Percentiles rank a stretch among this genome's conserved stretches.
Evolutionary conservation across 2,329 filamentous ascomycete species (phyloP).

Genomic region (Thielaviopsis musarum): DNA sequence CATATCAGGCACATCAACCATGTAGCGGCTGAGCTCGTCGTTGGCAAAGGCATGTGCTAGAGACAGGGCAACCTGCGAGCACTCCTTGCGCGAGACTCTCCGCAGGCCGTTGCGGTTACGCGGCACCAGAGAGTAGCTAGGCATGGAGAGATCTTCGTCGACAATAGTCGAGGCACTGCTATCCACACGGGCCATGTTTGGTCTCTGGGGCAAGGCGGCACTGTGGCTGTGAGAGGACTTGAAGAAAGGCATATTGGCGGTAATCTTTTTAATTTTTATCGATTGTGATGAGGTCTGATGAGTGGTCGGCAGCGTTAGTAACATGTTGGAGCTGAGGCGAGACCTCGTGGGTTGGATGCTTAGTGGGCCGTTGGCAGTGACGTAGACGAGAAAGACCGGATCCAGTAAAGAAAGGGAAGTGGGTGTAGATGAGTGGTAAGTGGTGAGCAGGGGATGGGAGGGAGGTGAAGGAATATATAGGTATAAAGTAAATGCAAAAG

Average conservation of each 20-base stretch:
- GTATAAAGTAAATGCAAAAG: background rate
- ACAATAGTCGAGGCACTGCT: slow-evolving; percentile 18
- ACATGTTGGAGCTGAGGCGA: background rate
- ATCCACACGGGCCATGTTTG: slow-evolving; percentile 28
- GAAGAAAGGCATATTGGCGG: background rate
- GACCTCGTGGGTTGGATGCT: background rate
- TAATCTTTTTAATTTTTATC: background rate
- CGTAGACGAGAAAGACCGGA: background rate
- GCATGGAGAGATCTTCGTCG: slow-evolving; percentile 14
- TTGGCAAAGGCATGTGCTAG: slow-evolving; percentile 63
- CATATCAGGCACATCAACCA: slow-evolving; percentile 55
- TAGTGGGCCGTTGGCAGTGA: background rate
- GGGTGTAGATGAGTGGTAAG: background rate
- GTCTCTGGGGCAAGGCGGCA: slow-evolving; percentile 10
- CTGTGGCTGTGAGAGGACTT: background rate
- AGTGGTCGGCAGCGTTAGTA: background rate
- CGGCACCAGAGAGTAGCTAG: slow-evolving; percentile 31
- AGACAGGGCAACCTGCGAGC: slow-evolving; percentile 51
- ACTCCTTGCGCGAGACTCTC: slow-evolving; percentile 43
- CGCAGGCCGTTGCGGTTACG: slow-evolving; percentile 22
- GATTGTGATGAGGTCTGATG: background rate
- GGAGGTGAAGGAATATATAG: background rate
- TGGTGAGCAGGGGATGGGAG: background rate
- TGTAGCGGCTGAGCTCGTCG: slow-evolving; percentile 59
- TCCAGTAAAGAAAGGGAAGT: background rate